Evolutionary conservation across 805 yeast genomes (phyloP).

Genomic region (Cyberlindnera euphorbiae): DNA sequence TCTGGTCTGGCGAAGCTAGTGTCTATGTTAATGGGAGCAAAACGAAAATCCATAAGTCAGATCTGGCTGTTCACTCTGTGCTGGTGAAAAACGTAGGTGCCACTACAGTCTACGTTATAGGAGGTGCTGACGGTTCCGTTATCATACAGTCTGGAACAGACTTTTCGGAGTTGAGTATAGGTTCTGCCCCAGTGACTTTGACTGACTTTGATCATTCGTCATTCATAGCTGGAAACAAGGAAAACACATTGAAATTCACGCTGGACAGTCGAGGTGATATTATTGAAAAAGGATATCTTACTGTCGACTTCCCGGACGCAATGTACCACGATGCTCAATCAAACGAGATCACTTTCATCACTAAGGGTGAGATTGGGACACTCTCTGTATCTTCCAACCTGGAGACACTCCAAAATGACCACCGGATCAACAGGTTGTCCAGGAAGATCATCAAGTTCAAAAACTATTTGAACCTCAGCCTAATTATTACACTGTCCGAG

Average conservation of each 20-base stretch:
- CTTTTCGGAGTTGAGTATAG: slow-evolving; percentile 11
- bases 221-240: slow-evolving; percentile 18
- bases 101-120: slow-evolving; percentile 10
- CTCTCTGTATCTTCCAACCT: background rate
- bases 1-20: slow-evolving; percentile 22
- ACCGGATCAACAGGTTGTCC: slow-evolving; percentile 10
- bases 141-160: background rate
- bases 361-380: background rate
- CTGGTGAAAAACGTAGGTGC: slow-evolving; percentile 10
- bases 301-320: slow-evolving; percentile 13
- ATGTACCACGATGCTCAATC: slow-evolving; percentile 1
- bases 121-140: slow-evolving; percentile 25
- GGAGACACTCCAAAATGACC: slow-evolving; percentile 9
- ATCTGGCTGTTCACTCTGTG: slow-evolving; percentile 17
- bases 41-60: slow-evolving; percentile 4
- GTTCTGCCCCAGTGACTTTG: slow-evolving; percentile 23
- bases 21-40: slow-evolving; percentile 8
- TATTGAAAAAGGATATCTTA: slow-evolving; percentile 17
- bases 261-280: slow-evolving; percentile 4
- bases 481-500: slow-evolving; percentile 19
- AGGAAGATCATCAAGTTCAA: slow-evolving; percentile 20
- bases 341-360: background rate
- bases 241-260: slow-evolving; percentile 12
- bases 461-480: slow-evolving; percentile 19
- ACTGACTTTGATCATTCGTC: slow-evolving; percentile 6